Conservation (phyloP, 768 basidiomycete genomes). For the Sporobolomyces roseus region DNA sequence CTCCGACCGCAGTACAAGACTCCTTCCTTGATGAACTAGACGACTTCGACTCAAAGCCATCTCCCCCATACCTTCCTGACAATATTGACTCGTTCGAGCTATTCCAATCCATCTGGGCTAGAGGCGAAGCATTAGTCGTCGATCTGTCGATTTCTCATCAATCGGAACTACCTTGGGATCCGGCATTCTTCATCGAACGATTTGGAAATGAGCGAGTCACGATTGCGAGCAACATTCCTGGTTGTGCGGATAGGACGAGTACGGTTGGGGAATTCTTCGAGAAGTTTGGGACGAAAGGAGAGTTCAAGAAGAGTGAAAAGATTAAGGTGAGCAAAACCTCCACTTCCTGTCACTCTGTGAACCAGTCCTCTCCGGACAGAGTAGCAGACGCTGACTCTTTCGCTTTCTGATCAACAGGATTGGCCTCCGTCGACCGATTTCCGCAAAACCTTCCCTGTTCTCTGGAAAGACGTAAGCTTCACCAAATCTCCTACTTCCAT, state of each 20-base stretch:
- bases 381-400: background rate
- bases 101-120: slow-evolving; percentile 68
- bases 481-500: background rate
- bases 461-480: slow-evolving; percentile 63
- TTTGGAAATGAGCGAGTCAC: slow-evolving; percentile 64
- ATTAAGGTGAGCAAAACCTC: background rate
- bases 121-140: slow-evolving; percentile 74
- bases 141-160: slow-evolving; percentile 57
- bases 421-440: slow-evolving; percentile 90
- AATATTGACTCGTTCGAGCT: slow-evolving; percentile 53
- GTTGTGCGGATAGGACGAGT: slow-evolving; percentile 54
- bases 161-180: slow-evolving; percentile 74
- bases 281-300: slow-evolving; percentile 59
- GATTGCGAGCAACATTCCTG: slow-evolving; percentile 50
- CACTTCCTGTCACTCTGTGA: background rate
- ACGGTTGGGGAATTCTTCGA: slow-evolving; percentile 76
- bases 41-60: slow-evolving; percentile 43
- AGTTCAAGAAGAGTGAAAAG: slow-evolving; percentile 69
- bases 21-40: too few species aligned
- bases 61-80: slow-evolving; percentile 55
- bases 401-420: slow-evolving; percentile 69
- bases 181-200: slow-evolving; percentile 69
- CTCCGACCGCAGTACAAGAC: background rate
- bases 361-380: background rate
- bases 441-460: slow-evolving; percentile 71